A percentile compares a stretch with the other conserved stretches of the same genome.
These are phyloP conservation scores for Aspergillus indologenus DNA, from an alignment of 495 filamentous ascomycete genomes.

Conservation along the genomic window DNA sequence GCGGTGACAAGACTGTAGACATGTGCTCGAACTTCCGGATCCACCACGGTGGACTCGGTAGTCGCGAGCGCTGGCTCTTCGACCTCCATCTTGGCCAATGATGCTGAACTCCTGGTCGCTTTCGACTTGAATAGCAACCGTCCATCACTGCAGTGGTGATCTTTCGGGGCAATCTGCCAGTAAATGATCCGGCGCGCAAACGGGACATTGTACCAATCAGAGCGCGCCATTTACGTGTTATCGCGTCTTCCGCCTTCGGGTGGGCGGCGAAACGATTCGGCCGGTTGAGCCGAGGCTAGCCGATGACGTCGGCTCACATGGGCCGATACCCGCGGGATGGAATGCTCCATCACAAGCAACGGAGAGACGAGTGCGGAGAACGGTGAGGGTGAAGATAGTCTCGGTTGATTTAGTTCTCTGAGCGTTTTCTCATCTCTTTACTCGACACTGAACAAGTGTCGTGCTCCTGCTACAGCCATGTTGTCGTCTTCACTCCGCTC, in stretches of 20 bases:
- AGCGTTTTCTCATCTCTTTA: conserved; percentile 8
- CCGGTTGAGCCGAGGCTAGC: conserved; percentile 42
- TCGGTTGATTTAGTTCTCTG: conserved; percentile 4
- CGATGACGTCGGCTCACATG: conserved; percentile 42
- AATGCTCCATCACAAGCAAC: not conserved
- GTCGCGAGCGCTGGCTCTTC: conserved; percentile 36
- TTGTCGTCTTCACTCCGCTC: conserved; percentile 33
- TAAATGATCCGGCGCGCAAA: not conserved
- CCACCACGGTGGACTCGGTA: conserved; percentile 54
- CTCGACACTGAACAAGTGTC: conserved; percentile 1
- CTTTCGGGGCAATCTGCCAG: not conserved
- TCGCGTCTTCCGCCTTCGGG: conserved; percentile 27
- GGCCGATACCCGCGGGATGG: conserved; percentile 8
- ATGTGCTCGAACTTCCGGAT: conserved; percentile 86
- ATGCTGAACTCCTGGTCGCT: conserved; percentile 4
- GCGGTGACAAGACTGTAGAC: conserved; percentile 89
- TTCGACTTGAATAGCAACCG: not conserved
- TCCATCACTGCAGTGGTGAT: not conserved
- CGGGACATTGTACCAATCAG: conserved; percentile 12
- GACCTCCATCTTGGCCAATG: conserved; percentile 34
- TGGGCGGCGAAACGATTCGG: conserved; percentile 26
- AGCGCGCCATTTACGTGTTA: conserved; percentile 38
- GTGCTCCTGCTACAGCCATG: conserved; percentile 25
- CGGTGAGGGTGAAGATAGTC: not conserved
- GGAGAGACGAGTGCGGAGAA: not conserved